phyloP scores from a whole-genome alignment of 2,329 filamentous ascomycete genomes.

The Hymenoscyphus repandus region DNA sequence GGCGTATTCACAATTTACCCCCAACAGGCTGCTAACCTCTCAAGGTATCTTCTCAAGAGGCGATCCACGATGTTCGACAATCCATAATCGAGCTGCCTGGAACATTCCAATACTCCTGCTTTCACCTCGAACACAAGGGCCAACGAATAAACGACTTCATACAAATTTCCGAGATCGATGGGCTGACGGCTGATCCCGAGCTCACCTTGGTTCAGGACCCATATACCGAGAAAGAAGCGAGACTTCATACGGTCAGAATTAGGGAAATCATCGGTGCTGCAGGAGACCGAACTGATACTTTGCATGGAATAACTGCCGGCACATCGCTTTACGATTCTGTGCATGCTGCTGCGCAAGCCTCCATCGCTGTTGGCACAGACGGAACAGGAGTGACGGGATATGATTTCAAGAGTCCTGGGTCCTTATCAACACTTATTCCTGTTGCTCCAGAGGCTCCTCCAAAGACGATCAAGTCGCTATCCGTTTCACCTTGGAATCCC shows the following conservation, averaged over 20 bases:
- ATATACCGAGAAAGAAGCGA: slow-evolving; percentile 96
- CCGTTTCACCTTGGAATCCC: slow-evolving; percentile 92
- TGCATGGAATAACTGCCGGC: slow-evolving; percentile 82
- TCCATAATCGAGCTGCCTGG: slow-evolving; percentile 89
- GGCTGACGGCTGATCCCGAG: slow-evolving; percentile 70
- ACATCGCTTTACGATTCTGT: slow-evolving; percentile 83
- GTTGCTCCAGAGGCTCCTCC: slow-evolving; percentile 61
- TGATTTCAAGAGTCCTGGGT: slow-evolving; percentile 66
- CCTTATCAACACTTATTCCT: slow-evolving; percentile 68
- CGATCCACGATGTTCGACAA: slow-evolving; percentile 94
- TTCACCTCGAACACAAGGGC: slow-evolving; percentile 89
- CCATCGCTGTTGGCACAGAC: slow-evolving; percentile 32
- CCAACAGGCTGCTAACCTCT: slow-evolving; percentile 24
- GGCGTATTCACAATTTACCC: slow-evolving; percentile 28
- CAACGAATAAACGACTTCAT: slow-evolving; percentile 92
- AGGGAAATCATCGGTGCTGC: slow-evolving; percentile 90
- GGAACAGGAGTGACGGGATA: slow-evolving; percentile 62
- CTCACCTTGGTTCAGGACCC: slow-evolving; percentile 84
- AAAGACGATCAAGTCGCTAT: slow-evolving; percentile 85
- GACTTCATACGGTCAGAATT: slow-evolving; percentile 87
- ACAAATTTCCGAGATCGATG: slow-evolving; percentile 82
- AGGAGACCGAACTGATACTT: slow-evolving; percentile 78
- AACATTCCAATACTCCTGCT: slow-evolving; percentile 97
- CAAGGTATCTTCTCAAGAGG: slow-evolving; percentile 86
- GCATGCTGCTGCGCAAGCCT: slow-evolving; percentile 30